Conservation (phyloP, 768 basidiomycete species). For the Lentinula aciculospora region DNA sequence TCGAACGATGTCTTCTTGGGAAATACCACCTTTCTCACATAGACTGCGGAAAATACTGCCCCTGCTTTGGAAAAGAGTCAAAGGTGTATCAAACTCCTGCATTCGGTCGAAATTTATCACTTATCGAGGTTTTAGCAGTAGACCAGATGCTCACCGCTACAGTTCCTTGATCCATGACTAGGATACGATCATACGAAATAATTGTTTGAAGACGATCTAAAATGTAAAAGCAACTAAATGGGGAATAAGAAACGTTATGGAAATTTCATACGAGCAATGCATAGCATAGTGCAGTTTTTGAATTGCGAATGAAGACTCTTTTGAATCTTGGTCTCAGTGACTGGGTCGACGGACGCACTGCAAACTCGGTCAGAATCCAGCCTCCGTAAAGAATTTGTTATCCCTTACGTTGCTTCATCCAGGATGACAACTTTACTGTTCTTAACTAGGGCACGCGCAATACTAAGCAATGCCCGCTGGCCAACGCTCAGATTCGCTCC, state of each 20-base stretch:
- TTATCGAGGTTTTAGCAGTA: background rate
- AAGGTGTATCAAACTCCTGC: background rate
- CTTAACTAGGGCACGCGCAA: slow-evolving; percentile 64
- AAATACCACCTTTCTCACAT: background rate
- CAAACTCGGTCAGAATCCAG: background rate
- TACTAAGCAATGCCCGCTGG: slow-evolving; percentile 51
- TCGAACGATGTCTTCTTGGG: background rate
- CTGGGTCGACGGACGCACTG: slow-evolving; percentile 49
- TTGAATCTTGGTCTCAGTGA: slow-evolving; percentile 65
- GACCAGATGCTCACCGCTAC: background rate
- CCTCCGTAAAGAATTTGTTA: background rate
- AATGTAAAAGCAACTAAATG: background rate
- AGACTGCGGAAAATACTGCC: background rate
- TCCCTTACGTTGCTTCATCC: slow-evolving; percentile 46
- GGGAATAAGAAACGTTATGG: background rate
- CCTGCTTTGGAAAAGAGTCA: background rate
- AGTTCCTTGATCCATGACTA: background rate
- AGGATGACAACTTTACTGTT: slow-evolving; percentile 56
- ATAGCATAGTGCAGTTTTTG: slow-evolving; percentile 52
- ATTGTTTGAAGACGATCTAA: slow-evolving; percentile 3
- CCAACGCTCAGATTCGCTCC: slow-evolving; percentile 58
- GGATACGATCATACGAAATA: slow-evolving; percentile 2
- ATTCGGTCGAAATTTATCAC: background rate
- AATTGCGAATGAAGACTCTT: slow-evolving; percentile 58
- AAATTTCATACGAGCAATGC: slow-evolving; percentile 46